phyloP scores from a whole-genome alignment of 805 yeast genomes.

The Candida dajiaensis region DNA sequence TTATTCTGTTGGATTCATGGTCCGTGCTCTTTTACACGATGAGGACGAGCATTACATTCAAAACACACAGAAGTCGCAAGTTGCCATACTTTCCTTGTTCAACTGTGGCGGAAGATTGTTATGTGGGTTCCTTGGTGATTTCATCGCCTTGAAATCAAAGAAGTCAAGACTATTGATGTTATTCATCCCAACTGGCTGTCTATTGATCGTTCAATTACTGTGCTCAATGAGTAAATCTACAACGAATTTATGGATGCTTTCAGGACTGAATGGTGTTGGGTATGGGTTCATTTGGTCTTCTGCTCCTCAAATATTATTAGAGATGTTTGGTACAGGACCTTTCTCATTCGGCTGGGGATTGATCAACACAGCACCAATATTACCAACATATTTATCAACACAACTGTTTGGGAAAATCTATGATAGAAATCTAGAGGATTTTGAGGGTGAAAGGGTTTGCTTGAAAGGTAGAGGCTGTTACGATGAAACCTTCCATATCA shows the following conservation, averaged over 20 bases:
- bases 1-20: slow-evolving; percentile 68
- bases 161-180: slow-evolving; percentile 50
- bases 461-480: slow-evolving; percentile 27
- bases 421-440: slow-evolving; percentile 36
- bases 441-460: slow-evolving; percentile 19
- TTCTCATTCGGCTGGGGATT: slow-evolving; percentile 75
- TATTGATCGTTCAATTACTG: slow-evolving; percentile 44
- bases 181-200: slow-evolving; percentile 43
- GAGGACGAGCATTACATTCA: slow-evolving; percentile 31
- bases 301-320: slow-evolving; percentile 72
- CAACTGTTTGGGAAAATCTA: slow-evolving; percentile 57
- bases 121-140: slow-evolving; percentile 62
- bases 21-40: slow-evolving; percentile 36
- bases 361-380: slow-evolving; percentile 58
- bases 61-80: slow-evolving; percentile 62
- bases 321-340: slow-evolving; percentile 60
- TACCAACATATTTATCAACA: slow-evolving; percentile 56
- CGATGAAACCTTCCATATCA: slow-evolving; percentile 34
- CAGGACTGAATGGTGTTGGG: slow-evolving; percentile 58
- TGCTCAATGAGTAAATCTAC: slow-evolving; percentile 33
- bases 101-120: slow-evolving; percentile 62
- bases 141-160: slow-evolving; percentile 39
- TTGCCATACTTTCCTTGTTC: slow-evolving; percentile 60
- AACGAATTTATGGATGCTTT: slow-evolving; percentile 39
- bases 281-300: slow-evolving; percentile 72